Percentiles rank a stretch among this genome's conserved stretches.
Conservation (phyloP, 805 yeast species). For the Pichia californica region DNA sequence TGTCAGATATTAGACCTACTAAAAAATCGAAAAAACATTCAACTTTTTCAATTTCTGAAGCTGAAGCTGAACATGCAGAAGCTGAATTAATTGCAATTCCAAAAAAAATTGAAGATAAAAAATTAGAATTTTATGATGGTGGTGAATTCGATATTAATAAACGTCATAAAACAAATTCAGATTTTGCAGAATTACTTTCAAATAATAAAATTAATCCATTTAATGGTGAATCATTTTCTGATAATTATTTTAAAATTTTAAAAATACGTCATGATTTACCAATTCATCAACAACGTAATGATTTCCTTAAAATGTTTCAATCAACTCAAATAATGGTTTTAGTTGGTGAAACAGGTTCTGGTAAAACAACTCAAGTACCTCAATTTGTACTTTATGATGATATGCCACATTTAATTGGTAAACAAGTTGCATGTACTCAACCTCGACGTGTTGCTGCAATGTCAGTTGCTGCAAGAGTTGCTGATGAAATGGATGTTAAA, state of each 20-base stretch:
- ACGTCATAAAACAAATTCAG: slow-evolving; percentile 62
- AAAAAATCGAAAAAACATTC: slow-evolving; percentile 50
- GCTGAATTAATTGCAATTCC: slow-evolving; percentile 45
- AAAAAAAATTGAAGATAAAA: slow-evolving; percentile 30
- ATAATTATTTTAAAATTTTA: slow-evolving; percentile 71
- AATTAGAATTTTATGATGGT: slow-evolving; percentile 50
- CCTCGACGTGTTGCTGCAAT: slow-evolving; percentile 99
- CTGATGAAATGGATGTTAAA: slow-evolving; percentile 92
- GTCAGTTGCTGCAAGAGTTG: slow-evolving; percentile 97
- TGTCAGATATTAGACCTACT: slow-evolving; percentile 33
- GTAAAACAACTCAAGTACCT: slow-evolving; percentile 97
- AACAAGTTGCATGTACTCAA: slow-evolving; percentile 90
- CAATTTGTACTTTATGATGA: slow-evolving; percentile 92
- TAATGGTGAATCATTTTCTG: slow-evolving; percentile 57
- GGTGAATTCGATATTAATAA: slow-evolving; percentile 53
- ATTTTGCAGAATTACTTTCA: slow-evolving; percentile 55
- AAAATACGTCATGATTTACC: slow-evolving; percentile 81
- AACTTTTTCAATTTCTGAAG: slow-evolving; percentile 39
- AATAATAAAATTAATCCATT: slow-evolving; percentile 65
- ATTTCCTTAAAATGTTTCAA: slow-evolving; percentile 80
- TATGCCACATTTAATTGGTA: slow-evolving; percentile 77
- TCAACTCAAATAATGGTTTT: slow-evolving; percentile 91
- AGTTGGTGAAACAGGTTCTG: slow-evolving; percentile 99
- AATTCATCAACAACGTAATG: slow-evolving; percentile 88
- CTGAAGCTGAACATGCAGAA: slow-evolving; percentile 64